Conservation (phyloP, 345 rosid species). For the Gynandropsis gynandra region DNA sequence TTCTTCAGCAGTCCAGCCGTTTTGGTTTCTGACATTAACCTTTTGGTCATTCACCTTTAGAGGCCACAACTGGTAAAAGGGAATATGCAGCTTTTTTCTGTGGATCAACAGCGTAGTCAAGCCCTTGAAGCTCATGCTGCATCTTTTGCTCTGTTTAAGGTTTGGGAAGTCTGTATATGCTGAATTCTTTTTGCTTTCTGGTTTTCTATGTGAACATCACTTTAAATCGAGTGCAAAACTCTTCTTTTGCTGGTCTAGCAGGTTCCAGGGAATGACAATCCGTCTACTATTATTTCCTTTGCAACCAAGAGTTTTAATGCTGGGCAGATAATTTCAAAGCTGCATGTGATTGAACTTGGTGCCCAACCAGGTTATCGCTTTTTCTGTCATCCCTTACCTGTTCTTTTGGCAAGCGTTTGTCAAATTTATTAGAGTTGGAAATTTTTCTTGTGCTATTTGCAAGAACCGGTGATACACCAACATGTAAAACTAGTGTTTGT, state of each 20-base stretch:
- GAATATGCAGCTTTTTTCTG: slow-evolving; percentile 89
- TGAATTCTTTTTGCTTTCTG: slow-evolving; percentile 10
- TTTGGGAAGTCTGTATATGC: slow-evolving; percentile 17
- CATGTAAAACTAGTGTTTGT: not conserved
- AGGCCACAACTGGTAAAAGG: slow-evolving; percentile 89
- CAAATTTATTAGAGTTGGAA: too few species aligned
- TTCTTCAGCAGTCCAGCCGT: not conserved
- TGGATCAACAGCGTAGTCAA: slow-evolving; percentile 98
- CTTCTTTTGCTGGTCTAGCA: slow-evolving; percentile 18
- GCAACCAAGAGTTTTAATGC: slow-evolving; percentile 84
- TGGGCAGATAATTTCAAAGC: slow-evolving; percentile 84
- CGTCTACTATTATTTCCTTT: slow-evolving; percentile 82
- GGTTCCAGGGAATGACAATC: slow-evolving; percentile 98
- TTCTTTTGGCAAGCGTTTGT: not conserved
- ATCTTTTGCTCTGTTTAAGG: slow-evolving; percentile 86
- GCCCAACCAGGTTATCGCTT: slow-evolving; percentile 72
- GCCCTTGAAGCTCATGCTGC: slow-evolving; percentile 99
- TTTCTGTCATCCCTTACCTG: not conserved
- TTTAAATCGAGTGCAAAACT: slow-evolving; percentile 12
- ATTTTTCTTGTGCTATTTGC: too few species aligned
- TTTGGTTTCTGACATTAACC: slow-evolving; percentile 8
- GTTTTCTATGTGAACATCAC: not conserved
- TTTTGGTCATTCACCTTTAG: slow-evolving; percentile 29
- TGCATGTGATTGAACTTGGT: slow-evolving; percentile 96
- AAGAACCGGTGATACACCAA: slow-evolving; percentile 1